Percentiles rank a stretch among this genome's conserved stretches.
Conservation (phyloP, 2,329 filamentous ascomycete species). For the Cordyceps farinosa region DNA sequence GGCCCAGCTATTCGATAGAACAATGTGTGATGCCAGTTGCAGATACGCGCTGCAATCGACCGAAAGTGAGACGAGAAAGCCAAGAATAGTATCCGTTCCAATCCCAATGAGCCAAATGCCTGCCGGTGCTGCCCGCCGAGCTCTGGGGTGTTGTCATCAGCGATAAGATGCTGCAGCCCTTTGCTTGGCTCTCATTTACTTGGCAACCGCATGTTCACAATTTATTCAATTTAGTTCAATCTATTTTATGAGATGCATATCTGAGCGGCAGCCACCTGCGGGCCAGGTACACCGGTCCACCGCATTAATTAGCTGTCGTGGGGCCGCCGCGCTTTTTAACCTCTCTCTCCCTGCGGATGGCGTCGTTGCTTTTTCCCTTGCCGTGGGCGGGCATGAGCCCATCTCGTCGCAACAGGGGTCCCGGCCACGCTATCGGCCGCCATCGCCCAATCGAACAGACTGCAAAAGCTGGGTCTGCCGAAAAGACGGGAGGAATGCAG, state of each 20-base stretch:
- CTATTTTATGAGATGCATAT: slow-evolving; percentile 5
- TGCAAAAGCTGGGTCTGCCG: not conserved
- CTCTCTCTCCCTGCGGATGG: slow-evolving; percentile 7
- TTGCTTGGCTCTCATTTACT: slow-evolving; percentile 3
- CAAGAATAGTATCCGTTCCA: not conserved
- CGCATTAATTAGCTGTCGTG: not conserved
- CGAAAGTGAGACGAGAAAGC: not conserved
- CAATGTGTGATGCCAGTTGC: slow-evolving; percentile 9
- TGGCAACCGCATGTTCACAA: too few species aligned
- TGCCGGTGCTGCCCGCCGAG: not conserved
- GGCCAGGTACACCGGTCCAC: not conserved
- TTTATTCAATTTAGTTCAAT: too few species aligned
- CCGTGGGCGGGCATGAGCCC: too few species aligned
- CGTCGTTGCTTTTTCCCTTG: slow-evolving; percentile 8
- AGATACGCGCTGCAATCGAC: slow-evolving; percentile 6
- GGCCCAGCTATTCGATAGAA: slow-evolving; percentile 2
- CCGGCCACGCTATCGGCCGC: not conserved
- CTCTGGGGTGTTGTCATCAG: not conserved
- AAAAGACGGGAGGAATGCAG: slow-evolving; percentile 1
- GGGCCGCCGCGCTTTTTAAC: not conserved
- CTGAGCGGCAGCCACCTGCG: not conserved
- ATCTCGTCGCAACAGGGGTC: not conserved
- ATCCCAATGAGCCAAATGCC: not conserved
- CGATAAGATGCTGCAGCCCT: not conserved
- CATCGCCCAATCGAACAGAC: slow-evolving; percentile 1